Conservation (phyloP, 164 flowering plant species). For the Nelumbo lutea region DNA sequence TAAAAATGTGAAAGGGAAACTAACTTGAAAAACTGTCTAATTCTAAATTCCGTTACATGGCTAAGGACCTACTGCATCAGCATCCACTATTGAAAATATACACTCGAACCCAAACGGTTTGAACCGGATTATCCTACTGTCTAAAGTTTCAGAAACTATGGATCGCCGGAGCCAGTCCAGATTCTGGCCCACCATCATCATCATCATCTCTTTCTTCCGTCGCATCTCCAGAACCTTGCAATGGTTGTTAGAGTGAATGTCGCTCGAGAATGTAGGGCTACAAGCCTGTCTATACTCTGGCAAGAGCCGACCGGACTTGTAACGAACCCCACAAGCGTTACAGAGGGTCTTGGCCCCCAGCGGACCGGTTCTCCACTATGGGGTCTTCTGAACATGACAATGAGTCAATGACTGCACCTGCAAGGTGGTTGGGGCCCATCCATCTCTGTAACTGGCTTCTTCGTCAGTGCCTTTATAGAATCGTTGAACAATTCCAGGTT, state of each 20-base stretch:
- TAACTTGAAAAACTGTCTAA: neutral
- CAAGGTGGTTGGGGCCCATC: constrained; percentile 1
- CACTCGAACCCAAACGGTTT: neutral
- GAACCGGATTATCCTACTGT: neutral
- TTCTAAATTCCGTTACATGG: neutral
- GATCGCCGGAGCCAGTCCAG: neutral
- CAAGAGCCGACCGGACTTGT: constrained; percentile 9
- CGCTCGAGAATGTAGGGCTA: constrained; percentile 6
- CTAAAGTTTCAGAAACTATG: neutral
- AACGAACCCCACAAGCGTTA: constrained; percentile 14
- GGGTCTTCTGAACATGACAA: constrained; percentile 6
- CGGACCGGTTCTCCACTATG: constrained; percentile 10
- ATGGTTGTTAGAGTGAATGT: neutral
- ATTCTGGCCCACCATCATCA: neutral
- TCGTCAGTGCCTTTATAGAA: constrained; percentile 23
- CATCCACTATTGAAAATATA: neutral
- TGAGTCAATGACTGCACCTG: too few relatives aligned
- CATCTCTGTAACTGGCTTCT: too few relatives aligned
- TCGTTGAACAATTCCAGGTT: constrained; percentile 14
- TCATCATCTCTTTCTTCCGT: neutral
- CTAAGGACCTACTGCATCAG: too few relatives aligned
- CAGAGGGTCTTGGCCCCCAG: constrained; percentile 12
- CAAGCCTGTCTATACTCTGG: constrained; percentile 8
- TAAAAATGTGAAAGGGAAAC: too few relatives aligned
- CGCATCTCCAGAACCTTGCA: constrained; percentile 1